Evolutionary conservation across 257 asterid genomes (phyloP).

Genomic region (Perilla frutescens): DNA sequence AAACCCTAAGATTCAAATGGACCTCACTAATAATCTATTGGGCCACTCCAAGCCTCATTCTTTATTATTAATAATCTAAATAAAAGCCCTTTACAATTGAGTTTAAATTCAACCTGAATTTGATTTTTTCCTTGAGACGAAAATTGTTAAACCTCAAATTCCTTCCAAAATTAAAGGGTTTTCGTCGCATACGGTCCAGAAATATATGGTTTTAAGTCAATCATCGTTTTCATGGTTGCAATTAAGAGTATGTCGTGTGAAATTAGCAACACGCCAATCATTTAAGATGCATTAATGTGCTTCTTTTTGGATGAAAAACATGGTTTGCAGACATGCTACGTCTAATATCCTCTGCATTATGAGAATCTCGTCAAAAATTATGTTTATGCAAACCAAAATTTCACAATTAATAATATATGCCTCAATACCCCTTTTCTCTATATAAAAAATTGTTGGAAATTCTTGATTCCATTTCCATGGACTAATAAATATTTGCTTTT

Average conservation of each 20-base stretch:
- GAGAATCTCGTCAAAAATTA: slow-evolving; percentile 54
- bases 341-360: slow-evolving; percentile 72
- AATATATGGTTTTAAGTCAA: not conserved
- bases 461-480: not conserved
- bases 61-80: too few relatives aligned
- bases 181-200: slow-evolving; percentile 9
- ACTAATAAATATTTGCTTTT: not conserved
- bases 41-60: too few relatives aligned
- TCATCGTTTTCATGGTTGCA: too few relatives aligned
- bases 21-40: too few relatives aligned
- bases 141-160: slow-evolving; percentile 35
- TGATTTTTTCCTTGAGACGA: slow-evolving; percentile 25
- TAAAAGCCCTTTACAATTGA: slow-evolving; percentile 8
- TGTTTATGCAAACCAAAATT: slow-evolving; percentile 46
- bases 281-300: slow-evolving; percentile 58
- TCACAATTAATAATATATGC: slow-evolving; percentile 45
- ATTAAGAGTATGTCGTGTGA: too few relatives aligned
- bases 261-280: too few relatives aligned
- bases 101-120: slow-evolving; percentile 36
- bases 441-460: too few relatives aligned
- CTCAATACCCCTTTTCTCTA: not conserved
- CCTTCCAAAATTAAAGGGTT: slow-evolving; percentile 22
- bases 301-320: slow-evolving; percentile 70
- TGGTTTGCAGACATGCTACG: slow-evolving; percentile 57
- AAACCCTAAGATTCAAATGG: too few relatives aligned